Evolutionary conservation across 2,329 filamentous ascomycete species (phyloP), one percentile per base, ranked within the genome.

Genomic region (Penicillium italicum): DNA sequence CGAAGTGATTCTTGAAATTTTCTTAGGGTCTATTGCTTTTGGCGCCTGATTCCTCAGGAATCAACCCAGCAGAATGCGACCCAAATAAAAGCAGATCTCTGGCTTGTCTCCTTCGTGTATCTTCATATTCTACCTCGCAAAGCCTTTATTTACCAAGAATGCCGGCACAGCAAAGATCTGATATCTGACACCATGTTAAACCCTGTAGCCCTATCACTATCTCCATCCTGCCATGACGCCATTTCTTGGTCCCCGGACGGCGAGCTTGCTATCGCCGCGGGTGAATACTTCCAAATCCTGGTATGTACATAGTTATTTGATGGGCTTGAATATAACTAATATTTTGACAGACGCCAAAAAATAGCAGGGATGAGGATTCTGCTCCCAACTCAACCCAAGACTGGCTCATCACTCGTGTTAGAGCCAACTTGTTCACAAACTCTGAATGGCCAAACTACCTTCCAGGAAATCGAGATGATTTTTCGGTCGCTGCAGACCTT

Each of bases 221-320:
- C 77, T 71, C 82, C 83, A 3, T 79, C 79, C 3, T 79, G 77
- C 56, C 69, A 75, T 26, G 72, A 81, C 61, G 81, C 80, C 46
- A 68, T 86, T n/a, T 74, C 77, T 49, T 86, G 84, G 82, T 85
- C 83, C 7, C 69, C 75, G 37, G 82, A 85, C 61, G 80, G 82
- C 43, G 79, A 81, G 46, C 75, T 86, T 42, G 83, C 82, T 7
- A 69, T 85, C 44, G 81, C 80, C 14, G 79, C 78, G 11, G 80
- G 81, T 49, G 82, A 85, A 62, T 72, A 76, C 58, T 76, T 85
- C 18, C 76, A 82, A 40, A 72, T 85, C 37, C 65, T 85, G 60
- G 74, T 82, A 33, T 57, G 68, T 65, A 12, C 36, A n/a, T 56
- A 51, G 56, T 58, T 48, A 40, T 12, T 26, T 47, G 69, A 46